Percentiles rank a stretch among this genome's conserved stretches.
Evolutionary conservation across 345 rosid genomes (phyloP).

Genomic region (Anastatica hierochuntica): DNA sequence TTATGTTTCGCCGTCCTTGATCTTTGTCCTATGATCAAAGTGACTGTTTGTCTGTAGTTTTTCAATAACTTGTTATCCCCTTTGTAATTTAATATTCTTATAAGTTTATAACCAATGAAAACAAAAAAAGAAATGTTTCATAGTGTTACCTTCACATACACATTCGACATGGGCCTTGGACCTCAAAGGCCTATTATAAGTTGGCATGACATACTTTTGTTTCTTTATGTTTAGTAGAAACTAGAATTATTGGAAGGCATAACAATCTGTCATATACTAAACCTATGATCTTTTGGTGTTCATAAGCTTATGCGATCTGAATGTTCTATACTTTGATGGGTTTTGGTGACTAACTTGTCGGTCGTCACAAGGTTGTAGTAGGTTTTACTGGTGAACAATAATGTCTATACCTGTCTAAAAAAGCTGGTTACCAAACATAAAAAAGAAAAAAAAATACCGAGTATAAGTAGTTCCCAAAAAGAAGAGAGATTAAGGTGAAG

Average conservation of each 20-base stretch:
- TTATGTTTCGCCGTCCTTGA: conserved; percentile 23
- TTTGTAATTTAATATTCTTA: not conserved
- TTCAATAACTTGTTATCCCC: conserved; percentile 13
- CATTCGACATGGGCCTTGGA: not conserved
- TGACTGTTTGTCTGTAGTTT: conserved; percentile 19
- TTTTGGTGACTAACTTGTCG: not conserved
- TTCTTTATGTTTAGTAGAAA: no score
- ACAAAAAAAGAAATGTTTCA: not conserved
- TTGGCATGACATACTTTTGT: no score
- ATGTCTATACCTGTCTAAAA: no score
- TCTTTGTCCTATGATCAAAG: conserved; percentile 26
- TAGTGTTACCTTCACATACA: not conserved
- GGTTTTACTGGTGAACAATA: conserved; percentile 23
- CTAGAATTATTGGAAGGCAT: no score
- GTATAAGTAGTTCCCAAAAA: not conserved
- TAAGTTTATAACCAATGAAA: no score
- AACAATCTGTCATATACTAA: no score
- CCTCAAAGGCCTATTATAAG: conserved; percentile 7
- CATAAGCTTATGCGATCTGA: not conserved
- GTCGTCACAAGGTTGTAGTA: conserved; percentile 16
- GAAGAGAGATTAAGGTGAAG: not conserved
- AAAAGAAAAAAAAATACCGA: not conserved
- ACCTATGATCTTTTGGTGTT: no score
- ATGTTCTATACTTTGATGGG: not conserved
- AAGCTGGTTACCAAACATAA: conserved; percentile 24